Base-by-base conservation (phyloP, 805 yeast genomes). In the Pichia sporocuriosa region DNA sequence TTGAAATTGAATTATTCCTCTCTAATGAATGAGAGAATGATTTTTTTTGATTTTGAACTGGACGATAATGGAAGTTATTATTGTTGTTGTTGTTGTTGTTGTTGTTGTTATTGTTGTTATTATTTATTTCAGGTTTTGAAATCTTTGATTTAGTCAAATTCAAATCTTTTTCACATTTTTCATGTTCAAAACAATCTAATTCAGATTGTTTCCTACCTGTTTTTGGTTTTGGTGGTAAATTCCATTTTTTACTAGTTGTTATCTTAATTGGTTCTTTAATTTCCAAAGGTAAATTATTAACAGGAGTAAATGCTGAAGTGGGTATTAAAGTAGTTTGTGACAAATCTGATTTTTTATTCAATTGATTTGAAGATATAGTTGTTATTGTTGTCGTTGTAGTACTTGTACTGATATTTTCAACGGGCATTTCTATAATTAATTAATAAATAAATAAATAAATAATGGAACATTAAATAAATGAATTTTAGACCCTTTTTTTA, bases 61-160 rank as follows among this genome's bases (percentile, higher is more conserved):
- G 44, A 27, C 19, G 36, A 42, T 29, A 49, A 52, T n/a, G 53
- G 57, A 3, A 79, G 79, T 50, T 75, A 76, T 38, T 80, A 27
- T 19, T 23, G 22, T 63, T 17, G 84, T 84, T 0, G 84, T 84
- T 50, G 84, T 81, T 21, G 94, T 93, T 6, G 31, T 12, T 12
- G 19, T 8, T n/a, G n/a, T n/a, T n/a, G n/a, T n/a, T n/a, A n/a
- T 30, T 16, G 32, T n/a, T 16, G 11, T 30, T 12, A 25, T 3
- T 9, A 9, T 32, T 12, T 12, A 17, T 35, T 19, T 24, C 37
- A 6, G 30, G 37, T 16, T 24, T 24, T 15, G 17, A 35, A 21
- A 25, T 10, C 15, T 5, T 25, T n/a, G 32, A 25, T 13, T 27
- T n/a, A n/a, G n/a, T n/a, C n/a, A n/a, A n/a, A n/a, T n/a, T n/a